These are phyloP conservation scores for Alloteropsis semialata DNA, from an alignment of 176 grass and related monocot genomes.

Conservation along the genomic window DNA sequence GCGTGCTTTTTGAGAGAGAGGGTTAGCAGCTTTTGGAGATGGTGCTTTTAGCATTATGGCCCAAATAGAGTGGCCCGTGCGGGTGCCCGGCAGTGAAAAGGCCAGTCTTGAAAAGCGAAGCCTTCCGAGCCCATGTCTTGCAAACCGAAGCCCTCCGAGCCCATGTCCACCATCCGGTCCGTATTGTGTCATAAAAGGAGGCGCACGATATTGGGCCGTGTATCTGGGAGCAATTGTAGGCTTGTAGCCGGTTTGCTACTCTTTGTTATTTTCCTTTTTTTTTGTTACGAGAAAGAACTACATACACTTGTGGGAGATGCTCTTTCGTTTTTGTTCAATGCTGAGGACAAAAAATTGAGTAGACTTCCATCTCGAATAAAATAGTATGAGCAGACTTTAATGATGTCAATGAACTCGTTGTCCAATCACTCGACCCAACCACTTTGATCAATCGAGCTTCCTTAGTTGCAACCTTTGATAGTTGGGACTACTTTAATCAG, in stretches of 20 bases:
- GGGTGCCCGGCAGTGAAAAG: neutral
- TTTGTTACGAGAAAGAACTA: neutral
- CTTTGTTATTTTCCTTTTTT: neutral
- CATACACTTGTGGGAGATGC: neutral
- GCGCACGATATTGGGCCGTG: neutral
- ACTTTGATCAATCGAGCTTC: neutral
- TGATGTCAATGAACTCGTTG: neutral
- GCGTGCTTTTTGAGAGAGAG: neutral
- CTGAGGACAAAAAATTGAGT: neutral
- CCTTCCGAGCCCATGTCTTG: neutral
- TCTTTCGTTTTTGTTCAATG: neutral
- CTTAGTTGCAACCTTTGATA: neutral
- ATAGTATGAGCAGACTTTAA: neutral
- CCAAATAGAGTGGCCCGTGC: neutral
- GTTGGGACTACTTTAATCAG: neutral
- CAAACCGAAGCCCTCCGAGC: neutral
- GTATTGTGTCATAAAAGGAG: no score
- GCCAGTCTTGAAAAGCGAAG: neutral
- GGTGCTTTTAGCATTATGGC: neutral
- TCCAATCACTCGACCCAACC: neutral
- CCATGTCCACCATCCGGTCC: no score
- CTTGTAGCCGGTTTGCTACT: neutral
- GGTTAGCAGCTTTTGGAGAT: neutral
- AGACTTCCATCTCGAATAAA: neutral
- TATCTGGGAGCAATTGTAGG: neutral